Conservation (phyloP, 1,139 yeast genomes). For the Scheffersomyces quercinus region DNA sequence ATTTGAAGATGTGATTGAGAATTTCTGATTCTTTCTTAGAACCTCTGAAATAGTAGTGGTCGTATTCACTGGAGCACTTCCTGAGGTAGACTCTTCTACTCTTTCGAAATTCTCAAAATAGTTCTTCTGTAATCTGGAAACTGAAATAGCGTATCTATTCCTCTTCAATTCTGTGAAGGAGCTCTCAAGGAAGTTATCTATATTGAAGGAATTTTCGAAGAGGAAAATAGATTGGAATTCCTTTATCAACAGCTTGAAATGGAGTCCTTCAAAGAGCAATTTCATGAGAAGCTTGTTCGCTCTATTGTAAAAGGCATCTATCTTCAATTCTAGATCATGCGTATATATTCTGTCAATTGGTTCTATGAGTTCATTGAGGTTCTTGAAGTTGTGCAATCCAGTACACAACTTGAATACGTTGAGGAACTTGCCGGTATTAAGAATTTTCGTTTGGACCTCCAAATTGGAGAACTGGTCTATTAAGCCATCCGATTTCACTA, state of each 20-base stretch:
- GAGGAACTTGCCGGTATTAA: conserved; percentile 82
- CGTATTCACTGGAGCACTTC: not conserved
- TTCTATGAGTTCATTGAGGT: conserved; percentile 27
- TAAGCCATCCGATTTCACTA: conserved; percentile 73
- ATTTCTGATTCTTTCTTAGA: conserved; percentile 23
- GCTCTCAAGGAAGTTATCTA: conserved; percentile 44
- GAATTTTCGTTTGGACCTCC: conserved; percentile 62
- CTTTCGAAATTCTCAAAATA: conserved; percentile 18
- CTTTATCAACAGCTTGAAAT: conserved; percentile 47
- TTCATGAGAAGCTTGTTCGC: conserved; percentile 67
- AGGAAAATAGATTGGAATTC: conserved; percentile 58
- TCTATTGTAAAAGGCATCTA: conserved; percentile 63
- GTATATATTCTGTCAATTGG: conserved; percentile 52
- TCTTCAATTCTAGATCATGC: conserved; percentile 55
- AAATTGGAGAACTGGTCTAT: conserved; percentile 61
- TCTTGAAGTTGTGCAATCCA: conserved; percentile 38
- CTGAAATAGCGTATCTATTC: conserved; percentile 32
- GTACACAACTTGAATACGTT: conserved; percentile 68
- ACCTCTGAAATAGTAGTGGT: conserved; percentile 13
- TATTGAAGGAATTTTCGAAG: conserved; percentile 44
- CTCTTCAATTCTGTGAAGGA: conserved; percentile 37
- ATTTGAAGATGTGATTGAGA: conserved; percentile 34
- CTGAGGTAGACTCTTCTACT: not conserved
- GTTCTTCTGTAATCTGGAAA: conserved; percentile 27
- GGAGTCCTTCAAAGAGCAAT: conserved; percentile 62